Evolutionary conservation across 257 asterid genomes (phyloP), one percentile per base, ranked within the genome.

Genomic region (Rhazya stricta): DNA sequence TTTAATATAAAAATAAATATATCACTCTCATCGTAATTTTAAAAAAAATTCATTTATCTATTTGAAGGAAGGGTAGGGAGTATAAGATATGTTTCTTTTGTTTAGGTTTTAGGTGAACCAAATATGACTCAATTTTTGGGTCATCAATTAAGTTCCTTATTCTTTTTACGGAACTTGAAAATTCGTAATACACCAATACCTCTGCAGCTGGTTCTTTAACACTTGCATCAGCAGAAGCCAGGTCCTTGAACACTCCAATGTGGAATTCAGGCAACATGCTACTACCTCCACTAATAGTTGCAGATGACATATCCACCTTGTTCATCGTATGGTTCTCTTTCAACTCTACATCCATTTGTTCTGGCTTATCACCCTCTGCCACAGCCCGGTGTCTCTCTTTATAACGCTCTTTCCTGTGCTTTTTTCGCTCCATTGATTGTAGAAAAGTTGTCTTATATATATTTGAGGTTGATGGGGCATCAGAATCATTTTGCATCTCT

Each of bases 251-350:
- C 18, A 95, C 96, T 72, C 93, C 91, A 75, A 92, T 81, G 76
- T 92, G 99, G 79, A 95, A 92, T 90, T 86, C 94, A 11, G 99
- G 99, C 89, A 91, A 82, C 46, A 66, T 71, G 51, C 77, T 84
- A 4, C 84, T 86, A 71, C 82, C 76, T 32, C 85, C 36, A 71
- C 77, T 80, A 78, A 53, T 70, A 39, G 83, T 69, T 12, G 48
- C 84, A 13, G 77, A 72, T 1, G 60, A 18, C 3, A 15, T 29
- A 54, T 63, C 77, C 62, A 63, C 65, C 80, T 79, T 77, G 74
- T 72, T 88, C 45, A 71, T 68, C 5, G 78, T 79, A 29, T 18
- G 36, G 27, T 72, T 86, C 48, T 16, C 82, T 75, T 79, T 84
- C 42, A 58, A 50, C 37, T 84, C 93, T 5, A 78, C 60, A 6